phyloP scores from a whole-genome alignment of 2,329 filamentous ascomycete genomes.

The Stagonosporopsis tanaceti region DNA sequence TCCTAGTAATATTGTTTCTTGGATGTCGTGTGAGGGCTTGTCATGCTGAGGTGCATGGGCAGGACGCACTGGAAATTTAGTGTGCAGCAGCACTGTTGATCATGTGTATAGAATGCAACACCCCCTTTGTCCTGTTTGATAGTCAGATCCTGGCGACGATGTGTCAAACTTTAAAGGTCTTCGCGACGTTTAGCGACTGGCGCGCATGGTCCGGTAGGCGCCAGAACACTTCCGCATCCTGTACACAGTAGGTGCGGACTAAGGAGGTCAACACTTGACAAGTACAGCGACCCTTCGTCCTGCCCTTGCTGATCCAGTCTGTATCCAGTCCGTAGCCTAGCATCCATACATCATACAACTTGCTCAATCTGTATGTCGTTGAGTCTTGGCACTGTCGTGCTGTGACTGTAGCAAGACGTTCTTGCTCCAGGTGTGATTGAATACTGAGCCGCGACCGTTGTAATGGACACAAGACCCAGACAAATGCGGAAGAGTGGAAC shows the following conservation, averaged over 20 bases:
- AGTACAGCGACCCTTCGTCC: neutral
- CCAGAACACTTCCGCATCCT: neutral
- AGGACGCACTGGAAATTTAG: neutral
- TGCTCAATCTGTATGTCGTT: neutral
- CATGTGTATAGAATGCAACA: neutral
- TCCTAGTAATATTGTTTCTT: neutral
- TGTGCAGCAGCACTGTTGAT: neutral
- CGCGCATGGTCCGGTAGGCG: neutral
- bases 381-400: neutral
- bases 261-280: neutral
- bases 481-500: neutral
- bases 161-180: neutral
- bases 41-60: neutral
- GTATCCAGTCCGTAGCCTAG: neutral
- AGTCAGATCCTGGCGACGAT: neutral
- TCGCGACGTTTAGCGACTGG: neutral
- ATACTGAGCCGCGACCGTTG: neutral
- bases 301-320: neutral
- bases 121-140: neutral
- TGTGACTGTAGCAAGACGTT: neutral
- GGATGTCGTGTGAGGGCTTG: neutral
- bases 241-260: neutral
- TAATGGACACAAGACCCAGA: neutral
- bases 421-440: neutral
- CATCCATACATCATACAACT: neutral